Evolutionary conservation across 768 basidiomycete genomes (phyloP).

Genomic region (Mrakia blollopis): DNA sequence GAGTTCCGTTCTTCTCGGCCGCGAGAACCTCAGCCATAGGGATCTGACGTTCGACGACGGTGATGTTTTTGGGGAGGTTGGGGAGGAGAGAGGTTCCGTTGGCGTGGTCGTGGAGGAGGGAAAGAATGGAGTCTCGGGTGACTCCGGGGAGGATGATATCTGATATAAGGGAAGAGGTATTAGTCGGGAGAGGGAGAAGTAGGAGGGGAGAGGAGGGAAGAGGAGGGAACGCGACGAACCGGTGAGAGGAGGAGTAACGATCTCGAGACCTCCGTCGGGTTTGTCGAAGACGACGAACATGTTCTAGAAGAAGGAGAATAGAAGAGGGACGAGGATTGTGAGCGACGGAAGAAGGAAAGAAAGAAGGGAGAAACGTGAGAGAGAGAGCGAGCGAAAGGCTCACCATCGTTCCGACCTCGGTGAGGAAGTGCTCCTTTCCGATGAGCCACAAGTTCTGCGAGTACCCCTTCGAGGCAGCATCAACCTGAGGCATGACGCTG

Average conservation of each 20-base stretch:
- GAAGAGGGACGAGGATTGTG: not conserved
- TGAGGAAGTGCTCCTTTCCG: constrained; percentile 56
- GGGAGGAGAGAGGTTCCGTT: constrained; percentile 41
- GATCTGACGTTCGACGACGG: constrained; percentile 63
- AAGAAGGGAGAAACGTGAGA: not conserved
- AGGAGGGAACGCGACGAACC: constrained; percentile 40
- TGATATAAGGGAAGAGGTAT: constrained; percentile 46
- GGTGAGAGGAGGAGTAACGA: constrained; percentile 82
- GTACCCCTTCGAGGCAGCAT: constrained; percentile 64
- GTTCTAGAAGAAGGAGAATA: constrained; percentile 46
- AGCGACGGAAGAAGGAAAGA: not conserved
- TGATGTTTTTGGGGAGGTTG: constrained; percentile 56
- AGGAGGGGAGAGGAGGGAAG: not conserved
- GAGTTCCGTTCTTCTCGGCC: constrained; percentile 47
- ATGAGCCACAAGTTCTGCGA: constrained; percentile 74
- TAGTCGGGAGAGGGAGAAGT: no score
- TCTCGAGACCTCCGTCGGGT: constrained; percentile 58
- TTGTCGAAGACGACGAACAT: constrained; percentile 62
- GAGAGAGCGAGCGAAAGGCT: no score
- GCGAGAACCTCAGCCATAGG: constrained; percentile 69
- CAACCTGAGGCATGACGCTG: constrained; percentile 67
- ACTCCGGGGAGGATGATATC: constrained; percentile 58
- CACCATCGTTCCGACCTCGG: constrained; percentile 65
- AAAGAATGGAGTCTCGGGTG: constrained; percentile 33
- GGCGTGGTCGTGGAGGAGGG: constrained; percentile 28